Conservation (phyloP, 2,329 filamentous ascomycete species). For the Phialocephala subalpina region DNA sequence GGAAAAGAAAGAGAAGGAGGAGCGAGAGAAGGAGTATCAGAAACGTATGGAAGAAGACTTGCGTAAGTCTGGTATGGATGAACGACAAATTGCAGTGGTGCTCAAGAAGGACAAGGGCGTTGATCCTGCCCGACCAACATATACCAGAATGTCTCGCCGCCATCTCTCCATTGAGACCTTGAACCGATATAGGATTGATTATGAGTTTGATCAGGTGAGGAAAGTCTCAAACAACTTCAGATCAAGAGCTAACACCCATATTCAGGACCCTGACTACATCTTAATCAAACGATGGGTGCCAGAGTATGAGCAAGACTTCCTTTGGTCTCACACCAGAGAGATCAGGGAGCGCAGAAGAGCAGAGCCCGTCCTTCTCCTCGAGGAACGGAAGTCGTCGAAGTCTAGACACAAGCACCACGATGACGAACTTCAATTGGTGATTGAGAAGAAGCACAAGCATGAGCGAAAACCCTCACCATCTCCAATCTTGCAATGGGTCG, state of each 20-base stretch:
- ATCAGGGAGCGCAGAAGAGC: constrained; percentile 47
- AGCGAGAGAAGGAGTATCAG: constrained; percentile 48
- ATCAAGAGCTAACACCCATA: constrained; percentile 45
- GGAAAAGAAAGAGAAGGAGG: constrained; percentile 47
- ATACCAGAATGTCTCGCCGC: constrained; percentile 68
- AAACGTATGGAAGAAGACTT: constrained; percentile 64
- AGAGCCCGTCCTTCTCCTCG: constrained; percentile 30
- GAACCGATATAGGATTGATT: constrained; percentile 62
- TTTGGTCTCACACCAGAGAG: constrained; percentile 75
- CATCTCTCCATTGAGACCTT: constrained; percentile 71
- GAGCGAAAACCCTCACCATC: constrained; percentile 41
- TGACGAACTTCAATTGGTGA: constrained; percentile 41
- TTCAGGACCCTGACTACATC: constrained; percentile 72
- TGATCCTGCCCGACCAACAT: constrained; percentile 57
- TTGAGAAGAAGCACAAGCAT: constrained; percentile 40
- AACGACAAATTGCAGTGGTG: constrained; percentile 65
- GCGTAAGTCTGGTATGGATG: constrained; percentile 64
- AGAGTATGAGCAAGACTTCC: constrained; percentile 73
- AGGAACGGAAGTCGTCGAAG: constrained; percentile 31
- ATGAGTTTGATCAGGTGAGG: constrained; percentile 63
- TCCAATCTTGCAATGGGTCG: constrained; percentile 42
- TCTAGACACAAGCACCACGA: constrained; percentile 37
- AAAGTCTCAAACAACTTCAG: not conserved
- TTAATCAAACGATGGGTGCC: constrained; percentile 78
- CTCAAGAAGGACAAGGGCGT: constrained; percentile 62